These are phyloP conservation scores for Xylaria digitata DNA, from an alignment of 2,329 filamentous ascomycete species.

Conservation along the genomic window DNA sequence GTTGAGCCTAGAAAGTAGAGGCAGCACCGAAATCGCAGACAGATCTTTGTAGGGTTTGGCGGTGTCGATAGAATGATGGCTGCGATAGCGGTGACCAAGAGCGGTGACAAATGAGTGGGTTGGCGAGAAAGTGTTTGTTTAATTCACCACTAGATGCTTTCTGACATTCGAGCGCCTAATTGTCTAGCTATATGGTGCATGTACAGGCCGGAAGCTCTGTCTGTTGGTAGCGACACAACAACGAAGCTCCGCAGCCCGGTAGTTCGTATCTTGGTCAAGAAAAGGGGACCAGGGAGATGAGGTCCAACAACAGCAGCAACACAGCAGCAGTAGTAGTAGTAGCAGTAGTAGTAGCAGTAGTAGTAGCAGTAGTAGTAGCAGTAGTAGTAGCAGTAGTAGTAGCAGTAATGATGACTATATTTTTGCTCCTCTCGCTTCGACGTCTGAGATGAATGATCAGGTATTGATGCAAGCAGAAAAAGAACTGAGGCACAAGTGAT, in stretches of 20 bases:
- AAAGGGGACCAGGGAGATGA: no score
- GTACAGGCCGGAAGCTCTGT: neutral
- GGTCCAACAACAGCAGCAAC: no score
- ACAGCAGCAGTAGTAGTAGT: no score
- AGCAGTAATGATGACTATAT: no score
- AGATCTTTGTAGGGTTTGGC: neutral
- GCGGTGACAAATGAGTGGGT: neutral
- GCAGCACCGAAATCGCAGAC: conserved; percentile 10
- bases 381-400: no score
- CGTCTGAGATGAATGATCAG: neutral
- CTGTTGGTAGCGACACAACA: neutral
- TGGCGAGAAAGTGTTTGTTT: neutral
- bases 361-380: no score
- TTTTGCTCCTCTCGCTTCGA: no score
- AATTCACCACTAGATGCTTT: neutral
- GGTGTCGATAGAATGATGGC: neutral
- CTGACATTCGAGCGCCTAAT: neutral
- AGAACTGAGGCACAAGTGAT: no score
- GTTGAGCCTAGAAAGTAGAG: neutral
- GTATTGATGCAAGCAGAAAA: neutral
- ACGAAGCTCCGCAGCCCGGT: no score
- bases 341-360: no score
- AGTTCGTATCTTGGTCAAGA: no score
- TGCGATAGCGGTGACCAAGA: neutral
- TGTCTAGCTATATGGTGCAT: neutral